phyloP scores from a whole-genome alignment of 345 rosid genomes.

The Hirschfeldia incana region DNA sequence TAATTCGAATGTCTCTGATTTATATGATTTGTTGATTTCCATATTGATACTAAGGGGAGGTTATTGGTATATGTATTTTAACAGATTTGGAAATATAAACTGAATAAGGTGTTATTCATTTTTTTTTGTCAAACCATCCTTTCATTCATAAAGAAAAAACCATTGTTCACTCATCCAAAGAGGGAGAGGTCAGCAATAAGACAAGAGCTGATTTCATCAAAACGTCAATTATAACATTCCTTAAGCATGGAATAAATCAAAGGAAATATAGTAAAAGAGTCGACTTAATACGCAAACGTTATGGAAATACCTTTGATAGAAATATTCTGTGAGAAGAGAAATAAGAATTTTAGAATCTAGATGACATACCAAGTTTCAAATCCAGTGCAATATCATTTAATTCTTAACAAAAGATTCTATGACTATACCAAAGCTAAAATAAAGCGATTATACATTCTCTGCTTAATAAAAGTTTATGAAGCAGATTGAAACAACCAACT shows the following conservation, averaged over 20 bases:
- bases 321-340: too few relatives aligned
- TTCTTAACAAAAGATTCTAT: neutral
- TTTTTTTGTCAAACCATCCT: neutral
- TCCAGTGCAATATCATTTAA: neutral
- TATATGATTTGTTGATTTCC: neutral
- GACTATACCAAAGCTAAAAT: neutral
- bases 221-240: neutral
- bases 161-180: neutral
- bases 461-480: neutral
- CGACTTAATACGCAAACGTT: neutral
- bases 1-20: neutral
- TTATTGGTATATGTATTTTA: neutral
- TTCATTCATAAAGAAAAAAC: too few relatives aligned
- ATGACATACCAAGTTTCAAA: neutral
- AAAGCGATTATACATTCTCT: neutral
- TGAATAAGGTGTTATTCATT: too few relatives aligned
- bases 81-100: too few relatives aligned
- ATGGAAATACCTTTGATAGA: neutral
- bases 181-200: neutral
- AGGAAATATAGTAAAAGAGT: neutral
- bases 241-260: neutral
- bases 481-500: neutral
- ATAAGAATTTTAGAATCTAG: too few relatives aligned
- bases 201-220: neutral
- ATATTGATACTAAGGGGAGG: too few relatives aligned